These are phyloP conservation scores for Alliaria petiolata DNA, from an alignment of 345 rosid species.

Conservation along the genomic window DNA sequence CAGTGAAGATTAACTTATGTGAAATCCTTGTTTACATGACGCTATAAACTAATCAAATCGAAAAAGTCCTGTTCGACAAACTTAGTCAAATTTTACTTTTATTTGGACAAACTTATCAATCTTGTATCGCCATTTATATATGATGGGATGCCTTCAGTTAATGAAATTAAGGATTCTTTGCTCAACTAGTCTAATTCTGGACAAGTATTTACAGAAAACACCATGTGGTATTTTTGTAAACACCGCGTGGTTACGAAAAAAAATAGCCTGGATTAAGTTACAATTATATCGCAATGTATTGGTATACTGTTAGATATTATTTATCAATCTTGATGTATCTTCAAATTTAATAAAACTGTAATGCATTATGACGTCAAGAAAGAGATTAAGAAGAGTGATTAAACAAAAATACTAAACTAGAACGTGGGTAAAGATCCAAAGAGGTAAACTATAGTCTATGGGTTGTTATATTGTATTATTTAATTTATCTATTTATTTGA, in stretches of 20 bases:
- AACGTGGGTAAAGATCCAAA: constrained; percentile 1
- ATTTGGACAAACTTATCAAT: not conserved
- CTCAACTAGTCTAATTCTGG: too few relatives aligned
- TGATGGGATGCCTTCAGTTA: too few relatives aligned
- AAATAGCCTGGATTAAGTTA: too few relatives aligned
- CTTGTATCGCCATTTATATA: not conserved
- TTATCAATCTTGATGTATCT: not conserved
- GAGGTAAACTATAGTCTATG: not conserved
- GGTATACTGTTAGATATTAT: too few relatives aligned
- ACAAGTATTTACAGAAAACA: too few relatives aligned
- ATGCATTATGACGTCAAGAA: not conserved
- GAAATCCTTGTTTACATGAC: not conserved
- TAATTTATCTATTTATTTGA: not conserved
- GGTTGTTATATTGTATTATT: not conserved
- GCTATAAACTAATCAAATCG: not conserved
- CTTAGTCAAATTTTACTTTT: not conserved
- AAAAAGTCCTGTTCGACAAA: not conserved
- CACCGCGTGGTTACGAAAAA: too few relatives aligned
- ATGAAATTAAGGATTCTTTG: too few relatives aligned
- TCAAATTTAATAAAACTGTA: not conserved
- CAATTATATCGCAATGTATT: too few relatives aligned
- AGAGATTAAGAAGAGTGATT: not conserved
- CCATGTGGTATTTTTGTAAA: too few relatives aligned
- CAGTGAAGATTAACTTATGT: constrained; percentile 5
- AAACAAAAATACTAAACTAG: not conserved